These are phyloP conservation scores for Elaeis guineensis DNA, from an alignment of 176 grass and related monocot species.

Conservation along the genomic window DNA sequence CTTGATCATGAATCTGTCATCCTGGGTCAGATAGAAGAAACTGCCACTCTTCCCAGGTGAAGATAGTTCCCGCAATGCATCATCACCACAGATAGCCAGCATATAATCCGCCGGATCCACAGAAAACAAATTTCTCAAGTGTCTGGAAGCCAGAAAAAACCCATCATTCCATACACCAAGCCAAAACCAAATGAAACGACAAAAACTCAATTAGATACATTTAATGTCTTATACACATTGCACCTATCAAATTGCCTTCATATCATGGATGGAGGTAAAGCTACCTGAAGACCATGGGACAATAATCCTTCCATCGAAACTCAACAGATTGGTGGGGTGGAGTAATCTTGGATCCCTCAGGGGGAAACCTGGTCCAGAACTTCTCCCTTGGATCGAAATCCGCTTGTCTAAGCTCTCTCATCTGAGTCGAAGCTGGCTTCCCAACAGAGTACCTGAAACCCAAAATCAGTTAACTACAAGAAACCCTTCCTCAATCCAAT, in stretches of 20 bases:
- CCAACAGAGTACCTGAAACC: conserved; percentile 60
- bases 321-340: conserved; percentile 62
- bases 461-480: neutral
- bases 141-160: conserved; percentile 32
- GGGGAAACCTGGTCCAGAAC: conserved; percentile 73
- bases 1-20: conserved; percentile 82
- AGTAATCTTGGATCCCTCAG: conserved; percentile 76
- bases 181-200: neutral
- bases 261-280: no score
- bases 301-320: conserved; percentile 88
- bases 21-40: conserved; percentile 76
- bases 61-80: conserved; percentile 55
- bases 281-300: conserved; percentile 72
- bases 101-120: conserved; percentile 87
- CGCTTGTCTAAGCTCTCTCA: conserved; percentile 37
- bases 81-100: conserved; percentile 75
- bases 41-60: conserved; percentile 85
- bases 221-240: no score
- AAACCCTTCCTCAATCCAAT: neutral
- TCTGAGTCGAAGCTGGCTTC: conserved; percentile 49
- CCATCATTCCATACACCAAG: neutral
- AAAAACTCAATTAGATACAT: no score
- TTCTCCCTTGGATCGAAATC: conserved; percentile 81
- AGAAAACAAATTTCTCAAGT: conserved; percentile 61
- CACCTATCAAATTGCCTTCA: no score